Conservation (phyloP, 768 basidiomycete species). For the Russula sp. region DNA sequence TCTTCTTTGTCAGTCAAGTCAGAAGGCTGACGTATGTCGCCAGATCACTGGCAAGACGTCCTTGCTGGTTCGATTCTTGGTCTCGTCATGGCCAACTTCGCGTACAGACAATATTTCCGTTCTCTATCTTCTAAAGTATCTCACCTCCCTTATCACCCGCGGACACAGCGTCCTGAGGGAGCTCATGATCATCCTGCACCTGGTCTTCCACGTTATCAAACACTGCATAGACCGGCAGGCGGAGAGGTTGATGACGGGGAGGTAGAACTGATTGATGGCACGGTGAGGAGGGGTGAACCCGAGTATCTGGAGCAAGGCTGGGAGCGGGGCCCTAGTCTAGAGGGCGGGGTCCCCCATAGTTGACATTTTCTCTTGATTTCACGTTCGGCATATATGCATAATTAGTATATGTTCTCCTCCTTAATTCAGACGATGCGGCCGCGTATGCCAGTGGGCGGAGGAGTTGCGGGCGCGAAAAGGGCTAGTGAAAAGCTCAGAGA, state of each 20-base stretch:
- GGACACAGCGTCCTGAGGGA: conserved; percentile 48
- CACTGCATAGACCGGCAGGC: conserved; percentile 3
- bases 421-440: no score
- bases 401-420: not conserved
- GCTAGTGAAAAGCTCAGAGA: no score
- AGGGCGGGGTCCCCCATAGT: not conserved
- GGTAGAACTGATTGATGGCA: conserved; percentile 31
- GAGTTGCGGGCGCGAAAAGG: no score
- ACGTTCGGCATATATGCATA: not conserved
- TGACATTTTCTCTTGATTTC: not conserved
- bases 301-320: conserved; percentile 26
- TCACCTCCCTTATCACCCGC: conserved; percentile 71
- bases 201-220: conserved; percentile 4
- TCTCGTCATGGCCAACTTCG: conserved; percentile 62
- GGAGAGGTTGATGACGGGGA: conserved; percentile 28
- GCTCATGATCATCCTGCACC: conserved; percentile 32
- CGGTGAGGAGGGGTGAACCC: conserved; percentile 38
- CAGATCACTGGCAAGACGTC: conserved; percentile 94
- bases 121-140: conserved; percentile 58
- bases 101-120: conserved; percentile 84
- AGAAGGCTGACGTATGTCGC: conserved; percentile 21
- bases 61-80: conserved; percentile 77
- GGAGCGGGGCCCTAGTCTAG: conserved; percentile 19
- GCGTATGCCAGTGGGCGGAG: no score
- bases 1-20: conserved; percentile 4